Conservation (phyloP, 2,329 filamentous ascomycete species). For the Bipolaris zeicola region DNA sequence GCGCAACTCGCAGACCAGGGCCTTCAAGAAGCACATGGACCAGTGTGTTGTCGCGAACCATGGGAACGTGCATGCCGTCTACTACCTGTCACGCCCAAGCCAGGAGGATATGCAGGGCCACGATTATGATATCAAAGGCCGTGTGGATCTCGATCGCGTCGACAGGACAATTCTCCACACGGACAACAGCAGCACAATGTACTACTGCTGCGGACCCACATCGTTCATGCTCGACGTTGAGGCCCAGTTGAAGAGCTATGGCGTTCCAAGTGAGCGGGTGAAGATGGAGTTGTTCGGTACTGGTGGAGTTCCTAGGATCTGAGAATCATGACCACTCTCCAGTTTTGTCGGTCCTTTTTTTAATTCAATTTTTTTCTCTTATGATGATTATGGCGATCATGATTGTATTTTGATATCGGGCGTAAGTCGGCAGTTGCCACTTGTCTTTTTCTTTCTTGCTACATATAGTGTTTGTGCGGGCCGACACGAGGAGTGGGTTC, state of each 20-base stretch:
- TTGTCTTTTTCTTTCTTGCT: background rate
- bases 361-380: too few species aligned
- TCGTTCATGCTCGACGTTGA: constrained; percentile 70
- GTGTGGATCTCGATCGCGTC: constrained; percentile 64
- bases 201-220: constrained; percentile 74
- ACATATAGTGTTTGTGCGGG: background rate
- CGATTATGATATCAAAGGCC: constrained; percentile 65
- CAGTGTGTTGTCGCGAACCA: constrained; percentile 51
- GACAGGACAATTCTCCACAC: constrained; percentile 63
- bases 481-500: background rate
- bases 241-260: constrained; percentile 58
- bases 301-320: constrained; percentile 43
- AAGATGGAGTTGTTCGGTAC: constrained; percentile 69
- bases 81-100: constrained; percentile 63
- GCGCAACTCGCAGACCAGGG: constrained; percentile 56
- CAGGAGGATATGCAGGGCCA: constrained; percentile 55
- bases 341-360: background rate
- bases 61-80: constrained; percentile 57
- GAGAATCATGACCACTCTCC: constrained; percentile 3
- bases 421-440: background rate
- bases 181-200: constrained; percentile 61
- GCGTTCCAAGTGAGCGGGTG: constrained; percentile 64
- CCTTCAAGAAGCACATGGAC: constrained; percentile 61
- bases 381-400: too few species aligned
- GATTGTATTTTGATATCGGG: background rate